Conservation (phyloP, 345 rosid species). For the Eucalyptus regnans region DNA sequence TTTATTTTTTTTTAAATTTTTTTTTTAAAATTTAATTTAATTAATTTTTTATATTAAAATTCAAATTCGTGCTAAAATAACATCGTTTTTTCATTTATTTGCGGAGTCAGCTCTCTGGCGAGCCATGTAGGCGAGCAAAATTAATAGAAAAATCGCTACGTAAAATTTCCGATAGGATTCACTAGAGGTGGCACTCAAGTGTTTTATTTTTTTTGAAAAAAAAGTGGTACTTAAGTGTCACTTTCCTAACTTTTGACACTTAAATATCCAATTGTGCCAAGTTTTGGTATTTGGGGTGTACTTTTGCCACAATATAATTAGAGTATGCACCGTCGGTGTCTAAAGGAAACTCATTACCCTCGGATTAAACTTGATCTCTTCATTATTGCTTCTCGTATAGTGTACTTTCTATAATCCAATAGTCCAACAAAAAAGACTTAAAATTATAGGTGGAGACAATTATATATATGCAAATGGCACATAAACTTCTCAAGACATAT, state of each 20-base stretch:
- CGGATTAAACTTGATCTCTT: not conserved
- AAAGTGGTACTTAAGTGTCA: rapidly evolving
- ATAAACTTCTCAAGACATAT: not conserved
- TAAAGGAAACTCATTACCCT: not conserved
- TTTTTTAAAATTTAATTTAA: too few relatives aligned
- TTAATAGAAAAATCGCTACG: too few relatives aligned
- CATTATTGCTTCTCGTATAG: not conserved
- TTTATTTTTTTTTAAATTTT: too few relatives aligned
- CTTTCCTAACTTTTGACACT: rapidly evolving
- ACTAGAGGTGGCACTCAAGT: rapidly evolving
- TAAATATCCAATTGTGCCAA: rapidly evolving
- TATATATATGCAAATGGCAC: not conserved
- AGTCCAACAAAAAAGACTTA: not conserved
- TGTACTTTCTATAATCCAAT: not conserved
- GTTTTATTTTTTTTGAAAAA: too few relatives aligned
- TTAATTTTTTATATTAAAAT: too few relatives aligned
- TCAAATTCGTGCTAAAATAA: rapidly evolving
- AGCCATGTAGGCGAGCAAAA: rapidly evolving
- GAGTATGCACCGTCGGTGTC: rapidly evolving
- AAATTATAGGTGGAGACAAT: not conserved
- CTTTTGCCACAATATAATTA: too few relatives aligned
- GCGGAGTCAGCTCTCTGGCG: rapidly evolving
- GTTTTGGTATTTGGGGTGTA: rapidly evolving
- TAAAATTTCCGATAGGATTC: rapidly evolving
- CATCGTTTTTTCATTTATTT: rapidly evolving